Evolutionary conservation across 495 filamentous ascomycete genomes (phyloP), one percentile per base, ranked within the genome.

Genomic region (Daldinia loculata): DNA sequence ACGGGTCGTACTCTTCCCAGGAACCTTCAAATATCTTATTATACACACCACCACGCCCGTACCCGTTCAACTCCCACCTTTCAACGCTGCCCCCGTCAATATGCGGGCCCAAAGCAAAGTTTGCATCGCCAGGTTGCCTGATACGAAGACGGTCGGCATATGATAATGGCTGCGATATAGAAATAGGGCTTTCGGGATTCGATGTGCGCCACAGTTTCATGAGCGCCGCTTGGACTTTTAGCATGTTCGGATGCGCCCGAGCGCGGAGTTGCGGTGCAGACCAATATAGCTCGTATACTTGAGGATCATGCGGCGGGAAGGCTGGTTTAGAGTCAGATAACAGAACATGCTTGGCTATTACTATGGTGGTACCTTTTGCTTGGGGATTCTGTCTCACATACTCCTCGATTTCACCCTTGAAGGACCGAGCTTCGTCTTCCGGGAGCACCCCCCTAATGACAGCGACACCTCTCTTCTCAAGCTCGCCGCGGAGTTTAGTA

Each of bases 271-370:
- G 93, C 4, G 90, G 81, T 6, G 88, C 86, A 1, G 91, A 91
- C 94, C 94, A 97, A 81, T 97, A 97, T 3, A 97, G 82, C 75
- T 97, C 94, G 73, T 90, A 94, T 4, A 97, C 93, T 56, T 93
- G 89, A 0, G 93, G 93, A 77, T 80, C 56, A 55, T 81, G 48
- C 48, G 83, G 66, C 61, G 84, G 80, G 72, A 87, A 84, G 39
- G 86, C 82, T 87, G 77, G 4, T 78, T 79, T 41, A 75, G 65
- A 36, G 76, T 72, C 15, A 80, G 81, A 53, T 59, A 52, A 11
- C 22, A 2, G 17, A 32, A 11, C 17, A 15, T 14, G 39, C 8
- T 63, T 29, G 26, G 2, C 45, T 19, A 12, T 34, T 39, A 24
- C 22, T 34, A 11, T 36, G 30, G 50, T 7, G 6, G 34, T 56